Evolutionary conservation across 2,329 filamentous ascomycete species (phyloP).

Genomic region (Diaporthe australafricana): DNA sequence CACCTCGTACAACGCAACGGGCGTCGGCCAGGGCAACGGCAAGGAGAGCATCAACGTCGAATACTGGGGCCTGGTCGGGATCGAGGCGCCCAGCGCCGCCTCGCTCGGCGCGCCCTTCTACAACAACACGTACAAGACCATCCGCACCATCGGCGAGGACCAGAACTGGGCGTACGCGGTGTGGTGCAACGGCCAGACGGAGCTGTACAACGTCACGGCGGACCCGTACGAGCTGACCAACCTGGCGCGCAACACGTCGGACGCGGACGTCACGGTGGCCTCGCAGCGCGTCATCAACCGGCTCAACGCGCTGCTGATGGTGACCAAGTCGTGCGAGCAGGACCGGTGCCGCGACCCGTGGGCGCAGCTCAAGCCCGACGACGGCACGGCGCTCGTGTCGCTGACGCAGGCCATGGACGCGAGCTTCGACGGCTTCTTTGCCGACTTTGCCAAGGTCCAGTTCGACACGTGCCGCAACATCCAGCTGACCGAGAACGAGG

Average conservation of each 20-base stretch:
- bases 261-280: conserved; percentile 45
- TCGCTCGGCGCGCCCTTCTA: conserved; percentile 48
- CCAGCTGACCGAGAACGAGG: conserved; percentile 40
- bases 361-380: conserved; percentile 65
- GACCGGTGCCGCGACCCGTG: conserved; percentile 66
- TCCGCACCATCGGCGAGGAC: conserved; percentile 43
- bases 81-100: conserved; percentile 44
- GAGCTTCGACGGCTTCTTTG: conserved; percentile 39
- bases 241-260: conserved; percentile 34
- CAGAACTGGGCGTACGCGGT: conserved; percentile 42
- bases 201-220: conserved; percentile 47
- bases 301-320: conserved; percentile 69
- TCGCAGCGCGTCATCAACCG: conserved; percentile 57
- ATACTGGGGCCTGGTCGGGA: conserved; percentile 43
- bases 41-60: conserved; percentile 44
- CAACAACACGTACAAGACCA: conserved; percentile 46
- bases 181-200: conserved; percentile 47
- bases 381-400: conserved; percentile 32
- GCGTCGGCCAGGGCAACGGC: conserved; percentile 33
- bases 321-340: conserved; percentile 71
- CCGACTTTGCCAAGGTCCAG: conserved; percentile 36
- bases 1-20: conserved; percentile 18
- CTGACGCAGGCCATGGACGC: conserved; percentile 40
- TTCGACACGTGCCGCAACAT: conserved; percentile 39
- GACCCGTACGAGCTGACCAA: conserved; percentile 45